A percentile compares a stretch with the other conserved stretches of the same genome.
phyloP scores from a whole-genome alignment of 768 basidiomycete genomes.

The Macrolepiota fuliginosa region DNA sequence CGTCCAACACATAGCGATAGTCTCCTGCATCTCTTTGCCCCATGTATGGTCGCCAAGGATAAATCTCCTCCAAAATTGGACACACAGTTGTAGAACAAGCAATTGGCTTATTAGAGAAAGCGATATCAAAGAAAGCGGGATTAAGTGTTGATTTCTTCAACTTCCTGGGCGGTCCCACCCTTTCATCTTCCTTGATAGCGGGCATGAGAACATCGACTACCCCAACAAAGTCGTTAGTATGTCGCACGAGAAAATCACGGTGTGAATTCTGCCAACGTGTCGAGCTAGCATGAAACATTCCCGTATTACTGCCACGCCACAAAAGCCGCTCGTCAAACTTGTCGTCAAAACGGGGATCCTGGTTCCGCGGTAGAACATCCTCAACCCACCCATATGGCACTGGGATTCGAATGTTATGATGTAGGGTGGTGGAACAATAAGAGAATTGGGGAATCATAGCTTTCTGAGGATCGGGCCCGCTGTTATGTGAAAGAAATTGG shows the following conservation, averaged over 20 bases:
- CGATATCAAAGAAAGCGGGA: conserved; percentile 59
- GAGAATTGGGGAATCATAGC: conserved; percentile 52
- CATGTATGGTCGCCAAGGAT: conserved; percentile 48
- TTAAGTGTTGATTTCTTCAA: conserved; percentile 41
- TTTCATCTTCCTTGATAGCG: conserved; percentile 21
- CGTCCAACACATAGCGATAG: conserved; percentile 63
- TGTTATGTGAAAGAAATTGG: conserved; percentile 45
- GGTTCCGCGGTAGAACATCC: conserved; percentile 34
- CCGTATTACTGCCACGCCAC: conserved; percentile 78
- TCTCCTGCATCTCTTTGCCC: conserved; percentile 44
- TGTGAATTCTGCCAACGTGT: conserved; percentile 52
- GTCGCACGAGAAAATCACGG: conserved; percentile 43
- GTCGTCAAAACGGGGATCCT: conserved; percentile 64
- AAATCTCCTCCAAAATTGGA: conserved; percentile 38
- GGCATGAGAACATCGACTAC: conserved; percentile 37
- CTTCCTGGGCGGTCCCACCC: conserved; percentile 31
- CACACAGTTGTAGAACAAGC: conserved; percentile 43
- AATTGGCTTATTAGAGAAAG: conserved; percentile 45
- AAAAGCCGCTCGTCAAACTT: conserved; percentile 60
- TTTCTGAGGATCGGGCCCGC: conserved; percentile 42
- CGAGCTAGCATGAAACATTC: conserved; percentile 40
- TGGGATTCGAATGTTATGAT: conserved; percentile 55
- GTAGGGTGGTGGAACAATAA: conserved; percentile 45
- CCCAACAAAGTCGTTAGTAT: conserved; percentile 39
- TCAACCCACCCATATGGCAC: conserved; percentile 46